phyloP scores from a whole-genome alignment of 352 stramenopile genomes.

The Phytophthora chlamydospora region DNA sequence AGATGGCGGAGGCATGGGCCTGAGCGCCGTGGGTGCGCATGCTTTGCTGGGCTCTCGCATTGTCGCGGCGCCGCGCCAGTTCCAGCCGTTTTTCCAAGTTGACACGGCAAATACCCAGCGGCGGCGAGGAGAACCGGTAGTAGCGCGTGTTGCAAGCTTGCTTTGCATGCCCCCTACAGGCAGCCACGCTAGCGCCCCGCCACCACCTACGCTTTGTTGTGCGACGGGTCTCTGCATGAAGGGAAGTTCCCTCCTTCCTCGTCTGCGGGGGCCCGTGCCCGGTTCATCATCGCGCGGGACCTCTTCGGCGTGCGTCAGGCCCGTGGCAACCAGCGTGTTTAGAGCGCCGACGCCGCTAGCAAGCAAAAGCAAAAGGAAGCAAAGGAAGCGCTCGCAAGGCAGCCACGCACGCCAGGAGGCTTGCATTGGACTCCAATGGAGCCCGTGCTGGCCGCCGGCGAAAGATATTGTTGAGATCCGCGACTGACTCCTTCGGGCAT shows the following conservation, averaged over 20 bases:
- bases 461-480: constrained; percentile 23
- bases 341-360: not conserved
- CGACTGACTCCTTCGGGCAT: constrained; percentile 20
- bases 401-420: not conserved
- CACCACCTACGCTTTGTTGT: constrained; percentile 37
- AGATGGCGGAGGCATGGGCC: too few relatives aligned
- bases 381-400: not conserved
- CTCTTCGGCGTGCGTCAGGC: constrained; percentile 20
- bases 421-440: constrained; percentile 1
- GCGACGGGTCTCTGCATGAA: constrained; percentile 27
- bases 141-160: too few relatives aligned
- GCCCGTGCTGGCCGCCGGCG: not conserved
- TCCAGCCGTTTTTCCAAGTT: too few relatives aligned
- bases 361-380: not conserved
- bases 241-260: constrained; percentile 40
- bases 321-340: not conserved
- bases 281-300: constrained; percentile 14
- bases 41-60: too few relatives aligned
- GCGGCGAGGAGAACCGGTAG: too few relatives aligned
- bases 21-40: too few relatives aligned
- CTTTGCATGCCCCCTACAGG: too few relatives aligned
- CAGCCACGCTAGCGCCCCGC: not conserved
- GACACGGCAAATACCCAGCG: too few relatives aligned
- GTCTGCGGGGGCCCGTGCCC: constrained; percentile 22
- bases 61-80: too few relatives aligned